Percentiles rank a stretch among this genome's conserved stretches.
Evolutionary conservation across 2,329 filamentous ascomycete genomes (phyloP).

Genomic region (Xylariomycetidae sp.): DNA sequence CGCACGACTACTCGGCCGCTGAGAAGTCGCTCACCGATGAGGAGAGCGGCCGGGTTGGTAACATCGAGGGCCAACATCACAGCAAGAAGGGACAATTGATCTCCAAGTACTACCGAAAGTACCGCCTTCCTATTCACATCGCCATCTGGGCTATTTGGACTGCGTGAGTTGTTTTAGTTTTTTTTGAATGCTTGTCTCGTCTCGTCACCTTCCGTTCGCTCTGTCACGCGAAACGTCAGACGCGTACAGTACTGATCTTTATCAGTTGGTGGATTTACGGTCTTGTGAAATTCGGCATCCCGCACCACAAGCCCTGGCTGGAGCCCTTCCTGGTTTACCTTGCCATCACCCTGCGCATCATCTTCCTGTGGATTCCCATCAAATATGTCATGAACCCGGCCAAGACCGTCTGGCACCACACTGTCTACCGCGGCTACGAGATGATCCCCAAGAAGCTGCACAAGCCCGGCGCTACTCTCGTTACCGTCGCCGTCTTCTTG

Average conservation of each 20-base stretch:
- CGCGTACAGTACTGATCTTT: constrained; percentile 8
- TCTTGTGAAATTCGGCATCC: constrained; percentile 62
- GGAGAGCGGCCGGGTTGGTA: constrained; percentile 25
- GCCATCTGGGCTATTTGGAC: constrained; percentile 35
- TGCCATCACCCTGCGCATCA: constrained; percentile 64
- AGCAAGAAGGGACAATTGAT: constrained; percentile 21
- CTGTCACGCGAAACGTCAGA: neutral
- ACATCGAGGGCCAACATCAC: constrained; percentile 10
- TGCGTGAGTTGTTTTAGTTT: constrained; percentile 24
- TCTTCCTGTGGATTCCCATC: constrained; percentile 70
- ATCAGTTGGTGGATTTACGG: constrained; percentile 36
- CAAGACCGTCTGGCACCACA: constrained; percentile 63
- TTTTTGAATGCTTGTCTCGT: neutral
- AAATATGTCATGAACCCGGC: constrained; percentile 62
- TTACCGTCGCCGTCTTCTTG: constrained; percentile 69
- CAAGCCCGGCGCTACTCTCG: constrained; percentile 55
- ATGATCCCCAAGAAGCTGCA: constrained; percentile 64
- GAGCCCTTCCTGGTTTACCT: constrained; percentile 81
- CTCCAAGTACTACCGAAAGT: constrained; percentile 36
- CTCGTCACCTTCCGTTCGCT: constrained; percentile 1
- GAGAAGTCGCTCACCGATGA: constrained; percentile 28
- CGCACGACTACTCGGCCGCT: constrained; percentile 31
- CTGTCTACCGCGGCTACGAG: constrained; percentile 52
- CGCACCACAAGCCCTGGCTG: constrained; percentile 70
- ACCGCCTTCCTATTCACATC: constrained; percentile 40